Base-by-base conservation (phyloP, 768 basidiomycete genomes). In the Leucogyrophana mollusca region DNA sequence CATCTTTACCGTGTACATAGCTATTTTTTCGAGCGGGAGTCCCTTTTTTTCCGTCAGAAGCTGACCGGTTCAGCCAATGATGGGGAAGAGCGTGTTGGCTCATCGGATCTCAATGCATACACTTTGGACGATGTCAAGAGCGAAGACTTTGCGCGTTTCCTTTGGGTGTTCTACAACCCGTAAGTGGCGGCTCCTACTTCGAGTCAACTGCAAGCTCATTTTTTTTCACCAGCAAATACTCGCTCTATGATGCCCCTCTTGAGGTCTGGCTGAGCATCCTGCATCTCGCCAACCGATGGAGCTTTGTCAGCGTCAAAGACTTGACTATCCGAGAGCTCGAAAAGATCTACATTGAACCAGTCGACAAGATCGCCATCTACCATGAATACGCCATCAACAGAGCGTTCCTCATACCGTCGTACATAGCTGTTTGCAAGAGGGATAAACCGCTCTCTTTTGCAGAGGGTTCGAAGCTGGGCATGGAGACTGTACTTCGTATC, bases 161-260 rank as follows among this genome's bases (percentile, higher is more conserved):
- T 82, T 0, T 83, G 77, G 78, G 73, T 84, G 0, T 81, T 85
- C 40, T 85, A 85, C 42, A 82, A 83, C 43, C 68, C 73, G 83
- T 84, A 49, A 45, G 79, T 68, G 6, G 23, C 16, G 24, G 14
- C 1, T n/a, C 5, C 16, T 41, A 9, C 9, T 44, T 2, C 25
- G 18, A 22, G 5, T 24, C 30, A 22, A 33, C 20, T 14, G 13
- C 25, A 41, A 10, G 9, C 17, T 16, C 33, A 16, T 49, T 45
- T 3, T 49, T 45, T 27, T 16, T 39, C 25, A 34, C 21, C 47
- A 70, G 68, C 4, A 64, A 59, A 61, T 67, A 70, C 50, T 72
- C 67, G 0, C 36, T 65, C 2, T 73, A 73, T 35, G 61, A 71
- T 3, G 73, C 71, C 2, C 57, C 71, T 0, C 55, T 64, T 1